Evolutionary conservation across 169 alveolate species (phyloP).

Genomic region (Condylostoma magnum): DNA sequence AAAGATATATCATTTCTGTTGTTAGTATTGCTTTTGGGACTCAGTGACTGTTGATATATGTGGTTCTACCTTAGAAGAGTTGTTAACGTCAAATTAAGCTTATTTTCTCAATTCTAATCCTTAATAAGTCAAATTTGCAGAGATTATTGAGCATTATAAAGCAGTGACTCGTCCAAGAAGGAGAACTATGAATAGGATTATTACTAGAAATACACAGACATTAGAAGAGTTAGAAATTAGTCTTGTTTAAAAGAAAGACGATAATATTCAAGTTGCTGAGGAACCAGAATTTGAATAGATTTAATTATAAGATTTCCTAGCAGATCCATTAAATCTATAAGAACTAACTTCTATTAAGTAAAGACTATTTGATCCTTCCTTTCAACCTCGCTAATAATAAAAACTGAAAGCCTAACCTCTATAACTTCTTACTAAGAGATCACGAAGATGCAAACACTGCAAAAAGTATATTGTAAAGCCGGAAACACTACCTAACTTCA

Average conservation of each 20-base stretch:
- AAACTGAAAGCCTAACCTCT: constrained; percentile 9
- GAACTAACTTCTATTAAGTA: constrained; percentile 4
- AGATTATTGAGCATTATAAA: neutral
- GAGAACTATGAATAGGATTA: neutral
- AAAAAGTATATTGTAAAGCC: constrained; percentile 50
- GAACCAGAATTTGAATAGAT: neutral
- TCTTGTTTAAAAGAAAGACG: neutral
- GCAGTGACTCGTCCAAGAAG: neutral
- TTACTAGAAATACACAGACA: constrained; percentile 8
- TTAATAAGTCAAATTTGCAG: neutral
- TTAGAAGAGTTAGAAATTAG: constrained; percentile 18
- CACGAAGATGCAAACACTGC: constrained; percentile 45
- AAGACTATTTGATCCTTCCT: neutral
- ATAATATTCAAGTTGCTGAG: neutral
- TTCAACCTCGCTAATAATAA: neutral
- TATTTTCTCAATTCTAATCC: neutral
- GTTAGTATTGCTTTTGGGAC: constrained; percentile 28
- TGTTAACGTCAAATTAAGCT: neutral
- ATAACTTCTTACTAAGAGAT: constrained; percentile 24
- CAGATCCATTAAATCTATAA: neutral
- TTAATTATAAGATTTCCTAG: neutral
- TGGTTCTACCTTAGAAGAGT: constrained; percentile 3
- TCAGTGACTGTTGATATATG: neutral
- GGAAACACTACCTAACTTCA: constrained; percentile 37
- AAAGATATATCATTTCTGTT: constrained; percentile 22